Conservation (phyloP, 148 eudicot genomes). For the Fagopyrum esculentum region DNA sequence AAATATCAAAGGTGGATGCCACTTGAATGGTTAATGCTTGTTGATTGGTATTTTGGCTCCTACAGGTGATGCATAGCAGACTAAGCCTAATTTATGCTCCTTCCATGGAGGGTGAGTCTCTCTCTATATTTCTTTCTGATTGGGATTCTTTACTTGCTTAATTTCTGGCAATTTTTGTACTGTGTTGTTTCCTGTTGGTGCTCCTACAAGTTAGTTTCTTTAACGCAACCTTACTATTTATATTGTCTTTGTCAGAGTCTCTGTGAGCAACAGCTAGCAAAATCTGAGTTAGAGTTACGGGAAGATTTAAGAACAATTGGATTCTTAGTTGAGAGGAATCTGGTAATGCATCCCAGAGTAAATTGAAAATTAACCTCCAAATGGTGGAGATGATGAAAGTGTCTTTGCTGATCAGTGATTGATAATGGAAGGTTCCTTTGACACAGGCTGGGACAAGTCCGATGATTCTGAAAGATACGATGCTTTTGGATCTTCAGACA, state of each 20-base stretch:
- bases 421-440: conserved; percentile 40
- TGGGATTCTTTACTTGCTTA: neutral
- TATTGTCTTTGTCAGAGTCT: neutral
- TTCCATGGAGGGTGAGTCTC: conserved; percentile 24
- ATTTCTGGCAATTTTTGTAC: neutral
- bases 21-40: conserved; percentile 27
- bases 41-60: conserved; percentile 15
- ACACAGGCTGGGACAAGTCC: conserved; percentile 49
- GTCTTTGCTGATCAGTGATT: conserved; percentile 16
- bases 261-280: neutral
- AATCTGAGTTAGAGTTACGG: neutral
- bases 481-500: conserved; percentile 50
- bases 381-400: conserved; percentile 17
- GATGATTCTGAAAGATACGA: conserved; percentile 51
- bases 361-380: neutral
- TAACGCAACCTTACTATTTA: neutral
- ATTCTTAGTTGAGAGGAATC: neutral
- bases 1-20: conserved; percentile 16
- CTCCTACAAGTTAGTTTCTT: neutral
- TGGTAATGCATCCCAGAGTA: neutral
- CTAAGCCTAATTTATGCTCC: conserved; percentile 15
- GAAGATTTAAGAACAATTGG: neutral
- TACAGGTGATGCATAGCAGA: neutral
- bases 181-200: neutral
- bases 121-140: conserved; percentile 13